phyloP scores from a whole-genome alignment of 2,329 filamentous ascomycete genomes.

The Microdochium trichocladiopsis region DNA sequence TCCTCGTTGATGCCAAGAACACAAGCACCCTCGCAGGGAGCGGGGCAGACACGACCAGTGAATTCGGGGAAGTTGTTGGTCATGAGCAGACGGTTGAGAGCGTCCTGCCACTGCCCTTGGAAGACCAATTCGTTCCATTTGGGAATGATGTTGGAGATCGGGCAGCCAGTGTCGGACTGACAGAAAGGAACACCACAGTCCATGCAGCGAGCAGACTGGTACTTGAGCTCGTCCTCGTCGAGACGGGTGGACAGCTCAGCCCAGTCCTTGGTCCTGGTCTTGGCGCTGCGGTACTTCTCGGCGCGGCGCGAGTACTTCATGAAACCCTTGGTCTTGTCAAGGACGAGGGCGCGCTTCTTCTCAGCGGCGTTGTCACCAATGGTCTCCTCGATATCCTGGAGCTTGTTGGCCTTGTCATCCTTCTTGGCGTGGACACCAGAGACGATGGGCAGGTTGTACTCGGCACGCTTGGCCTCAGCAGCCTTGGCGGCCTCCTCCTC shows the following conservation, averaged over 20 bases:
- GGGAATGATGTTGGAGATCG: slow-evolving; percentile 95
- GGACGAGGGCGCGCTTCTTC: slow-evolving; percentile 82
- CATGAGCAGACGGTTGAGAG: slow-evolving; percentile 84
- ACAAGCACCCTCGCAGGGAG: slow-evolving; percentile 92
- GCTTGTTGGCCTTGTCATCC: slow-evolving; percentile 61
- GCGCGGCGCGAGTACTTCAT: slow-evolving; percentile 93
- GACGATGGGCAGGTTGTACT: slow-evolving; percentile 74
- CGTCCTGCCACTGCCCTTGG: slow-evolving; percentile 78
- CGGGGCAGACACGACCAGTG: slow-evolving; percentile 92
- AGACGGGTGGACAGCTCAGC: slow-evolving; percentile 81
- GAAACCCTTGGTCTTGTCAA: slow-evolving; percentile 97
- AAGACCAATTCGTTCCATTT: slow-evolving; percentile 89
- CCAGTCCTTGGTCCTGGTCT: slow-evolving; percentile 87
- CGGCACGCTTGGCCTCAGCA: slow-evolving; percentile 74
- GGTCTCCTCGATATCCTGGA: slow-evolving; percentile 85
- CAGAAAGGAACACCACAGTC: slow-evolving; percentile 98
- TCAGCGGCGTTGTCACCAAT: slow-evolving; percentile 76
- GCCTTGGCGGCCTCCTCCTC: slow-evolving; percentile 80
- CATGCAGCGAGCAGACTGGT: slow-evolving; percentile 95
- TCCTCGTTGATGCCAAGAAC: slow-evolving; percentile 96
- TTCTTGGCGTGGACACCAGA: slow-evolving; percentile 61
- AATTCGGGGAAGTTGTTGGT: slow-evolving; percentile 99
- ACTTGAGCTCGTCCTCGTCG: slow-evolving; percentile 92
- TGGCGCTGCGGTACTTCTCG: slow-evolving; percentile 85
- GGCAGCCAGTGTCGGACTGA: slow-evolving; percentile 91